phyloP scores from a whole-genome alignment of 805 yeast species.

The Candida maltosa region DNA sequence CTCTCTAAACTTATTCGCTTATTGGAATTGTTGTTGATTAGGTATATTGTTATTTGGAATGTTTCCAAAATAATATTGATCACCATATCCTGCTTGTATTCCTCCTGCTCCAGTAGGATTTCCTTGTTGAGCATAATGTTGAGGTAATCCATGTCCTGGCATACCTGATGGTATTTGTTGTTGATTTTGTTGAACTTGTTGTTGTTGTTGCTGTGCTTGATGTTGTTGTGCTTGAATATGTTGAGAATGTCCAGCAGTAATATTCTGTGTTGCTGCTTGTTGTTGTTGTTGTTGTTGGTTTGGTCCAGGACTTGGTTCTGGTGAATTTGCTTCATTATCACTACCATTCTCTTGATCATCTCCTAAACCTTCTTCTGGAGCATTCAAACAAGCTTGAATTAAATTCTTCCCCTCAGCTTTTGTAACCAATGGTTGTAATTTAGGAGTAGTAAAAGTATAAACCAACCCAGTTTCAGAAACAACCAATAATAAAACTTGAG shows the following conservation, averaged over 20 bases:
- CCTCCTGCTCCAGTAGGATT: too few relatives aligned
- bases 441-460: slow-evolving; percentile 98
- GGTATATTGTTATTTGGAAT: slow-evolving; percentile 48
- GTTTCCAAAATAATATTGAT: slow-evolving; percentile 59
- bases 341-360: slow-evolving; percentile 58
- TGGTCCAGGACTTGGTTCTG: slow-evolving; percentile 39
- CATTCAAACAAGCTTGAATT: slow-evolving; percentile 94
- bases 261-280: slow-evolving; percentile 16
- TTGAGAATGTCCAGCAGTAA: slow-evolving; percentile 13
- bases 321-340: slow-evolving; percentile 45
- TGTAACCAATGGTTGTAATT: slow-evolving; percentile 95
- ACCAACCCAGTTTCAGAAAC: slow-evolving; percentile 98
- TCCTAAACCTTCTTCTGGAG: slow-evolving; percentile 81
- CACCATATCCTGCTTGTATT: slow-evolving; percentile 45
- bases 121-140: slow-evolving; percentile 4
- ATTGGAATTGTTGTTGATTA: slow-evolving; percentile 57
- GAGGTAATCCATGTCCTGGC: slow-evolving; percentile 7
- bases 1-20: not conserved
- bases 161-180: slow-evolving; percentile 8
- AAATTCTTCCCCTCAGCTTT: slow-evolving; percentile 96
- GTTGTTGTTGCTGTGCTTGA: slow-evolving; percentile 28
- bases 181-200: slow-evolving; percentile 8
- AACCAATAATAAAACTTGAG: slow-evolving; percentile 90
- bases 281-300: too few relatives aligned
- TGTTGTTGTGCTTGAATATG: slow-evolving; percentile 25